phyloP scores from a whole-genome alignment of 164 flowering plant species.

The Liquidambar formosana region DNA sequence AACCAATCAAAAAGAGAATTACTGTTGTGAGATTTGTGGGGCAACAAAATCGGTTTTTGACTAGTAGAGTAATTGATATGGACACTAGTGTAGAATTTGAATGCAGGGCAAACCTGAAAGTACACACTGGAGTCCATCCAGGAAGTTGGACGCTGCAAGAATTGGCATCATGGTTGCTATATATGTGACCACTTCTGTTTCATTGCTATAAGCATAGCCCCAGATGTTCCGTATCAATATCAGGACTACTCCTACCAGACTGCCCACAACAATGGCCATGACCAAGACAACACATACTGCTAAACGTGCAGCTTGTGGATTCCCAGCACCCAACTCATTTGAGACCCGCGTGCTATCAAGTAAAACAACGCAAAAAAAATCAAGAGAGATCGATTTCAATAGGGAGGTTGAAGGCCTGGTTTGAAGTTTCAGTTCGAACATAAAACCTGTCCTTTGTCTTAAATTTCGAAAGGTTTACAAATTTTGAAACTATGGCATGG shows the following conservation, averaged over 20 bases:
- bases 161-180: slow-evolving; percentile 71
- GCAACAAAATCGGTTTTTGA: too few relatives aligned
- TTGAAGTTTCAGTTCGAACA: not conserved
- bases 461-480: too few relatives aligned
- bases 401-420: not conserved
- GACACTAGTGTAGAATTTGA: not conserved
- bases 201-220: slow-evolving; percentile 76
- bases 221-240: slow-evolving; percentile 51
- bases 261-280: slow-evolving; percentile 44
- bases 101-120: slow-evolving; percentile 60
- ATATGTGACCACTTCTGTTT: slow-evolving; percentile 55
- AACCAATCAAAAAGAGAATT: too few relatives aligned
- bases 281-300: slow-evolving; percentile 52
- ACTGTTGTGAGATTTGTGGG: too few relatives aligned
- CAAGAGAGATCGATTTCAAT: not conserved
- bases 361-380: not conserved
- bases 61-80: too few relatives aligned
- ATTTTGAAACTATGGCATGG: too few relatives aligned
- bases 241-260: slow-evolving; percentile 40
- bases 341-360: slow-evolving; percentile 70
- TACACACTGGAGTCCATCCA: slow-evolving; percentile 71
- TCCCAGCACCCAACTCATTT: slow-evolving; percentile 81
- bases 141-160: slow-evolving; percentile 58
- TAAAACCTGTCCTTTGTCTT: too few relatives aligned
- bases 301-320: slow-evolving; percentile 55